phyloP scores from a whole-genome alignment of 2,329 filamentous ascomycete species.

The Bipolaris zeicola region DNA sequence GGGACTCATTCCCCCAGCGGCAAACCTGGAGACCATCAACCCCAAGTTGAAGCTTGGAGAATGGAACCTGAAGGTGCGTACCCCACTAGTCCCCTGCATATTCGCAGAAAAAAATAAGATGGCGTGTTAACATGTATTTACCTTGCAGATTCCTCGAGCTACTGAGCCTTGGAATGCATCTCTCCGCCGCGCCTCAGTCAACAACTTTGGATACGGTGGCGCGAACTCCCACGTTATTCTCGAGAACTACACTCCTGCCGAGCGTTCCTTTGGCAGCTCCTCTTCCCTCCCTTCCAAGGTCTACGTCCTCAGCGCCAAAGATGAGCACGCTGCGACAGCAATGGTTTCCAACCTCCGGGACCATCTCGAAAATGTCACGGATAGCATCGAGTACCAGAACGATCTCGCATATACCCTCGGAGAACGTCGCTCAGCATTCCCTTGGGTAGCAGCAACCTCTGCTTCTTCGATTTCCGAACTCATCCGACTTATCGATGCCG shows the following conservation, averaged over 20 bases:
- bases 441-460: not conserved
- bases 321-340: not conserved
- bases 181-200: constrained; percentile 19
- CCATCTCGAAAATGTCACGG: not conserved
- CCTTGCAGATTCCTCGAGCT: not conserved
- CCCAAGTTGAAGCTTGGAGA: constrained; percentile 16
- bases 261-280: not conserved
- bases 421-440: not conserved
- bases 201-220: constrained; percentile 30
- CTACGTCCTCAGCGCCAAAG: not conserved
- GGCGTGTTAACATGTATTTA: not conserved
- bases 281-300: not conserved
- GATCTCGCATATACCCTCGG: not conserved
- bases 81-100: not conserved
- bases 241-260: not conserved
- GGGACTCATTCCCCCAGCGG: constrained; percentile 31
- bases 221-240: constrained; percentile 15
- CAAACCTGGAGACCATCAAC: not conserved
- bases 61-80: constrained; percentile 11
- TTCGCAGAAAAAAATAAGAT: not conserved
- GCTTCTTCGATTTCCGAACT: not conserved
- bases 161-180: not conserved
- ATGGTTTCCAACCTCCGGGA: not conserved
- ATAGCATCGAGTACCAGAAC: not conserved
- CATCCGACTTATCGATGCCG: not conserved